A percentile compares a stretch with the other conserved stretches of the same genome.
Evolutionary conservation across 1,284 basidiomycete species (phyloP).

Genomic region (Ceratobasidium sp.): DNA sequence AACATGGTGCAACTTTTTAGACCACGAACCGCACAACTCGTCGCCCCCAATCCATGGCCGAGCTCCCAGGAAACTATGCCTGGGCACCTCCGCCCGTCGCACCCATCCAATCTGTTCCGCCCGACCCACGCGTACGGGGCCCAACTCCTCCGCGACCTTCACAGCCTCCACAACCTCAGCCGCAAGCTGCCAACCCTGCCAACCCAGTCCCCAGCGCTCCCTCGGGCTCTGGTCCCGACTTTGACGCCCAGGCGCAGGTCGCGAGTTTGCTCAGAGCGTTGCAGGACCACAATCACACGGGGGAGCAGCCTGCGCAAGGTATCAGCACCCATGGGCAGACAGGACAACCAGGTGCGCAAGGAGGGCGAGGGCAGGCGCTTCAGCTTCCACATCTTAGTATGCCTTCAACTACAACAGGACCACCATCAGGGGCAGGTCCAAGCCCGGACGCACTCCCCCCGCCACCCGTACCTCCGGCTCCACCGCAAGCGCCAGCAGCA

Average conservation of each 20-base stretch:
- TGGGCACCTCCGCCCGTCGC: conserved; percentile 42
- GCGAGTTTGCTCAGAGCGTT: conserved; percentile 32
- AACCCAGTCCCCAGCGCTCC: neutral
- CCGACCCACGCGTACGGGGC: conserved; percentile 35
- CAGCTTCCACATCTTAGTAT: conserved; percentile 9
- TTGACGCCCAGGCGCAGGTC: conserved; percentile 38
- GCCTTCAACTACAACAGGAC: neutral
- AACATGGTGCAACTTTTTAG: neutral
- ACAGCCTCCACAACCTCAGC: neutral
- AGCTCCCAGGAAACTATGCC: conserved; percentile 39
- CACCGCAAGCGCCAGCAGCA: neutral
- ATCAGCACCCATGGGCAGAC: neutral
- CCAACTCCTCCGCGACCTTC: neutral
- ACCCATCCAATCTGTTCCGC: conserved; percentile 34
- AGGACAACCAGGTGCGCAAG: neutral
- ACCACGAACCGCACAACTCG: conserved; percentile 42
- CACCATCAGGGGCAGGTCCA: neutral
- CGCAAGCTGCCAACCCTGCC: neutral
- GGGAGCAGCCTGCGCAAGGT: neutral
- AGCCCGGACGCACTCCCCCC: neutral
- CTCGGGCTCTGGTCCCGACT: conserved; percentile 18
- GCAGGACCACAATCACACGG: conserved; percentile 19
- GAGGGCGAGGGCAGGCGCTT: neutral
- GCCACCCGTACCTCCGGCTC: conserved; percentile 1
- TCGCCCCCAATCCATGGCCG: conserved; percentile 40